These are phyloP conservation scores for Nidularia pulvinata DNA, from an alignment of 768 basidiomycete species.

Conservation along the genomic window DNA sequence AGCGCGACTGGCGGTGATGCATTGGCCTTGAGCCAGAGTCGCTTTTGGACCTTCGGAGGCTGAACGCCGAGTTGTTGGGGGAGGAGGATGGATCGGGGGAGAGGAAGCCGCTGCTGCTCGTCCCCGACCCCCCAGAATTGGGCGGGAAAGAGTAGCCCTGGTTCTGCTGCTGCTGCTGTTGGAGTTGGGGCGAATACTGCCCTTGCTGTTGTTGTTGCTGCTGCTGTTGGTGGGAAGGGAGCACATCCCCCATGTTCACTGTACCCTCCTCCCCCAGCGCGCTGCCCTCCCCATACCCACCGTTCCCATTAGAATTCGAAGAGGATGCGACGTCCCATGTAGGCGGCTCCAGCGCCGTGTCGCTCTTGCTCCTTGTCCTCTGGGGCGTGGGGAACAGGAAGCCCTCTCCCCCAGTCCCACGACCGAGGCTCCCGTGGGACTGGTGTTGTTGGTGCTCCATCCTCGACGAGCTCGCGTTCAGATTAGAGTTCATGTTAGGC, in stretches of 20 bases:
- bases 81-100: conserved; percentile 18
- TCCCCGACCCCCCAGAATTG: background rate
- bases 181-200: background rate
- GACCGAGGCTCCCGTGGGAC: background rate
- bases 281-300: conserved; percentile 1
- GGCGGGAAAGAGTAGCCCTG: conserved; percentile 5
- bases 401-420: background rate
- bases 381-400: conserved; percentile 1
- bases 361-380: conserved; percentile 54
- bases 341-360: conserved; percentile 54
- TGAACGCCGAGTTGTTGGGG: background rate
- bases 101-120: conserved; percentile 14
- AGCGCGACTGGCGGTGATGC: conserved; percentile 54
- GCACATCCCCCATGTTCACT: conserved; percentile 39
- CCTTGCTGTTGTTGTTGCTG: conserved; percentile 2
- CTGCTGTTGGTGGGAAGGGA: conserved; percentile 19
- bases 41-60: background rate
- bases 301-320: background rate
- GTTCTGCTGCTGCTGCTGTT: conserved; percentile 10
- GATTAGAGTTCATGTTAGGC: too few relatives aligned
- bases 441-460: background rate
- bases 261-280: conserved; percentile 16
- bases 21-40: conserved; percentile 22
- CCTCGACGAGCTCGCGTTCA: too few relatives aligned
- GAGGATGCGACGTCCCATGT: conserved; percentile 36